Percentiles rank a stretch among this genome's conserved stretches.
Conservation (phyloP, 306 rosid species). For the Fragaria vesca region DNA sequence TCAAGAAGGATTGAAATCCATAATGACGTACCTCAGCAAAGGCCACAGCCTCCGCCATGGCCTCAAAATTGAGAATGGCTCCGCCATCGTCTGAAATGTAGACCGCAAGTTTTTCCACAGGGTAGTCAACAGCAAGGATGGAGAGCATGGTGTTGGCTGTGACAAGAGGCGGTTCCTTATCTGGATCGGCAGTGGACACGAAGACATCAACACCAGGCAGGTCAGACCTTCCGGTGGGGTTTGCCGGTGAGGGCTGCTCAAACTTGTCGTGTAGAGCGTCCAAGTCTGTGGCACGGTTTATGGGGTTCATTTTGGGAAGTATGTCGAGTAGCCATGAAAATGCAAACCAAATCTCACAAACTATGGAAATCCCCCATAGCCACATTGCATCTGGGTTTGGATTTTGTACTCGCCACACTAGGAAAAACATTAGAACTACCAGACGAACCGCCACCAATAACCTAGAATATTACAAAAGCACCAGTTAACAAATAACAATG, state of each 20-base stretch:
- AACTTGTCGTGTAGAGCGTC: slow-evolving; percentile 69
- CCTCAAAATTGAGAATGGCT: slow-evolving; percentile 80
- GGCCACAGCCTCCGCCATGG: slow-evolving; percentile 82
- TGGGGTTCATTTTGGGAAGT: slow-evolving; percentile 77
- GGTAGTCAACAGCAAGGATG: slow-evolving; percentile 66
- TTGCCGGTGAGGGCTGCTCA: slow-evolving; percentile 44
- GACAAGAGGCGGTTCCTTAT: slow-evolving; percentile 82
- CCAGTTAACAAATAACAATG: not conserved
- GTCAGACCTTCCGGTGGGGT: slow-evolving; percentile 71
- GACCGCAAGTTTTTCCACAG: slow-evolving; percentile 60
- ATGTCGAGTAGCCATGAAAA: slow-evolving; percentile 77
- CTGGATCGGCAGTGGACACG: slow-evolving; percentile 80
- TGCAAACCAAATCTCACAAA: slow-evolving; percentile 85
- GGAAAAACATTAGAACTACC: slow-evolving; percentile 38
- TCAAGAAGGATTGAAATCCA: too few relatives aligned
- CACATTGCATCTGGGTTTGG: slow-evolving; percentile 81
- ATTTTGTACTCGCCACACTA: slow-evolving; percentile 59
- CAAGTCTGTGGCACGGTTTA: slow-evolving; percentile 73
- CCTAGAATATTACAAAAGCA: slow-evolving; percentile 28
- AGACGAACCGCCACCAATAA: slow-evolving; percentile 51
- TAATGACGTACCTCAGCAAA: slow-evolving; percentile 64
- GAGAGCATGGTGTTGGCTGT: slow-evolving; percentile 84
- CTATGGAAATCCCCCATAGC: slow-evolving; percentile 81
- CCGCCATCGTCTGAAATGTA: slow-evolving; percentile 95
- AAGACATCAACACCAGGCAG: slow-evolving; percentile 72